phyloP scores from a whole-genome alignment of 164 flowering plant species.

The Macadamia tetraphylla region DNA sequence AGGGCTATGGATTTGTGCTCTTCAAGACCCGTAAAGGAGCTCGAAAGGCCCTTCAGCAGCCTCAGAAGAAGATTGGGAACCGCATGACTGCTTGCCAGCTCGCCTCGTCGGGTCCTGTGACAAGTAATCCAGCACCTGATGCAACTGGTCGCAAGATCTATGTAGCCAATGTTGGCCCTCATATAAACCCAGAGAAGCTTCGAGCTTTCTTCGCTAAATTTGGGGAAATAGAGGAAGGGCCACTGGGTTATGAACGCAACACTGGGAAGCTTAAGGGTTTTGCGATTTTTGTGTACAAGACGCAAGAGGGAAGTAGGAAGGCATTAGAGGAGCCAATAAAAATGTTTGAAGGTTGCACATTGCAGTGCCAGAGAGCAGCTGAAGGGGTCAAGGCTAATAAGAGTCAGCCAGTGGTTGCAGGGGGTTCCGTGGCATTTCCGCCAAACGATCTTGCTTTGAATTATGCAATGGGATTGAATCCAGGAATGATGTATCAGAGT shows the following conservation, averaged over 20 bases:
- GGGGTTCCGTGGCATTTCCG: slow-evolving; percentile 7
- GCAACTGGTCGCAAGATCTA: slow-evolving; percentile 26
- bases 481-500: slow-evolving; percentile 18
- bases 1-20: slow-evolving; percentile 42
- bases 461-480: slow-evolving; percentile 26
- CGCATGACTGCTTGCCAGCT: slow-evolving; percentile 41
- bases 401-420: slow-evolving; percentile 2
- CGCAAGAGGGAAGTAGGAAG: slow-evolving; percentile 29
- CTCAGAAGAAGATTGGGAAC: slow-evolving; percentile 45
- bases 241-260: slow-evolving; percentile 24
- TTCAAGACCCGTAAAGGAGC: slow-evolving; percentile 30
- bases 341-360: slow-evolving; percentile 26
- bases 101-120: slow-evolving; percentile 29
- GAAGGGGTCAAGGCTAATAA: slow-evolving; percentile 16
- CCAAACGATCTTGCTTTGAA: slow-evolving; percentile 8
- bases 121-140: slow-evolving; percentile 8
- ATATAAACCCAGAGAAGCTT: slow-evolving; percentile 24
- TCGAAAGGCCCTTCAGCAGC: slow-evolving; percentile 30
- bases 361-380: slow-evolving; percentile 28
- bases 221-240: slow-evolving; percentile 49
- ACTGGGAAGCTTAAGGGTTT: slow-evolving; percentile 40
- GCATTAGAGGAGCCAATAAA: slow-evolving; percentile 39
- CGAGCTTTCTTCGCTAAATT: slow-evolving; percentile 23
- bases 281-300: slow-evolving; percentile 35
- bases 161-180: slow-evolving; percentile 25